These are phyloP conservation scores for Penicillium atrosanguineum DNA, from an alignment of 495 filamentous ascomycete genomes.

Conservation along the genomic window DNA sequence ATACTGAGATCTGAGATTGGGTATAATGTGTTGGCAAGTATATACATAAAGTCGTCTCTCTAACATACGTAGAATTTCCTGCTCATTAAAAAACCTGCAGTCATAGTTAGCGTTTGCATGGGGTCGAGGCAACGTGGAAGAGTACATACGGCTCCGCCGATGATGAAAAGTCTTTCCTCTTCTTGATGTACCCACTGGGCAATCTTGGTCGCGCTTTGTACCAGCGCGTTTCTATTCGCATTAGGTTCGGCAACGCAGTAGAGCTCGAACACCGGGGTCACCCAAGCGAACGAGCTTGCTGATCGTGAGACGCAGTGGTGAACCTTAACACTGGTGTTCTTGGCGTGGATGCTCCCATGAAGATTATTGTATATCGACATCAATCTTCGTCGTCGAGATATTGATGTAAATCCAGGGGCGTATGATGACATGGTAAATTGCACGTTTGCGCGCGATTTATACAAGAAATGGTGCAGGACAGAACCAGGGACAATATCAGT, in stretches of 20 bases:
- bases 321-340: constrained; percentile 79
- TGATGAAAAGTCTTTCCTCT: constrained; percentile 92
- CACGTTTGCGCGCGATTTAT: constrained; percentile 89
- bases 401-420: constrained; percentile 63
- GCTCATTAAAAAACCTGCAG: constrained; percentile 27
- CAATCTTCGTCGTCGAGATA: constrained; percentile 67
- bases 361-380: constrained; percentile 82
- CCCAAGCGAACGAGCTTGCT: constrained; percentile 80
- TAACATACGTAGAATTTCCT: background rate
- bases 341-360: constrained; percentile 79
- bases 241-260: constrained; percentile 88
- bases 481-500: constrained; percentile 78
- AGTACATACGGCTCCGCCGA: constrained; percentile 75
- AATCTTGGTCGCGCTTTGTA: constrained; percentile 81
- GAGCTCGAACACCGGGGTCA: constrained; percentile 85
- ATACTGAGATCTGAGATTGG: background rate
- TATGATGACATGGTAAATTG: constrained; percentile 91
- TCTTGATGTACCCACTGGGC: constrained; percentile 86
- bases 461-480: constrained; percentile 84
- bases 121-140: background rate
- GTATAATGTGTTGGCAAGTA: constrained; percentile 8
- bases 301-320: constrained; percentile 73
- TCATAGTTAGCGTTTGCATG: constrained; percentile 1
- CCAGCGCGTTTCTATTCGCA: constrained; percentile 71
- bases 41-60: background rate